Conservation (phyloP, 768 basidiomycete genomes). For the Boletus vinaceobasis region DNA sequence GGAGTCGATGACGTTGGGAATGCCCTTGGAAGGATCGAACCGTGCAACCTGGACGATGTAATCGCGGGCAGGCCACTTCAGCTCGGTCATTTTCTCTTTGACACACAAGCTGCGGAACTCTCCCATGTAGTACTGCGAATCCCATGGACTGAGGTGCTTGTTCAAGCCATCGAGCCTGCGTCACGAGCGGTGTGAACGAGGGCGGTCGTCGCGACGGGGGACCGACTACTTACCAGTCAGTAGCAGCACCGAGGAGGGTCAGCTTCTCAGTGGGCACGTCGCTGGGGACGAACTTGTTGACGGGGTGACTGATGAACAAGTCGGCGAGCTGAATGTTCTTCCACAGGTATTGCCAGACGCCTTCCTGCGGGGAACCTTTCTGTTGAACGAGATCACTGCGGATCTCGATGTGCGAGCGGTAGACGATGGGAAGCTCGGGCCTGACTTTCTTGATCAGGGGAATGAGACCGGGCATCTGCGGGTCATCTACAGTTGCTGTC, state of each 20-base stretch:
- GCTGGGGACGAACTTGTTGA: constrained; percentile 89
- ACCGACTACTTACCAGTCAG: constrained; percentile 64
- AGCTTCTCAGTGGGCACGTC: constrained; percentile 74
- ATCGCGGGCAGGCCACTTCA: constrained; percentile 75
- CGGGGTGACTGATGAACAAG: constrained; percentile 92
- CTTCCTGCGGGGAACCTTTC: constrained; percentile 78
- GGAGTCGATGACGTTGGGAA: constrained; percentile 80
- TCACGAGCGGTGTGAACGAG: constrained; percentile 2
- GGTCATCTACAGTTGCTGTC: constrained; percentile 55
- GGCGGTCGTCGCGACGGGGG: constrained; percentile 5
- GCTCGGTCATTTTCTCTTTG: constrained; percentile 78
- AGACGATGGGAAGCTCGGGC: constrained; percentile 85
- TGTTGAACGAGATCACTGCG: constrained; percentile 83
- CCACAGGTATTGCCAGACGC: constrained; percentile 95
- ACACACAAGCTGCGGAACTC: constrained; percentile 75
- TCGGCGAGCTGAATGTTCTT: constrained; percentile 88
- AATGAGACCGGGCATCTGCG: constrained; percentile 93
- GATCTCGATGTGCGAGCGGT: constrained; percentile 94
- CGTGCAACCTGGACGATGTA: constrained; percentile 93
- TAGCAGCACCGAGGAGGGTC: constrained; percentile 75
- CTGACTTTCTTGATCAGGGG: constrained; percentile 84
- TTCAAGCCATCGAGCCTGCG: constrained; percentile 87
- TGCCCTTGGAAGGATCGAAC: constrained; percentile 88
- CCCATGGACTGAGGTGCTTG: constrained; percentile 81
- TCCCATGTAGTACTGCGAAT: constrained; percentile 86